Evolutionary conservation across 1,284 basidiomycete species (phyloP), one percentile per base, ranked within the genome.

Genomic region (Uromyces viciae-fabae): DNA sequence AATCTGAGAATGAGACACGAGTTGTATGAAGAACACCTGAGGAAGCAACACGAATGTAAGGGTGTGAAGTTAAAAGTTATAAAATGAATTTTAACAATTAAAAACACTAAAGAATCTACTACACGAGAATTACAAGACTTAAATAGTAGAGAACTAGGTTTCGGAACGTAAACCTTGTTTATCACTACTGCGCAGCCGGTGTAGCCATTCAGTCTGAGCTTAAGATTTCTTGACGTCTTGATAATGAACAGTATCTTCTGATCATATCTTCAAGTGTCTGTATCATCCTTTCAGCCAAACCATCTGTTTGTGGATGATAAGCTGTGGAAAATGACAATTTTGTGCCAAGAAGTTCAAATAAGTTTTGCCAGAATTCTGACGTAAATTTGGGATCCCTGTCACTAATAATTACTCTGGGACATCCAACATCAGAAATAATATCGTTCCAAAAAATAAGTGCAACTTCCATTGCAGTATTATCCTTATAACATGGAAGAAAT

Each of bases 231-330:
- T n/a, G n/a, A n/a, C n/a, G n/a, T n/a, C n/a, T n/a, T n/a, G n/a
- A n/a, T n/a, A 17, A 71, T 4, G 68, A 36, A 46, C 71, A 73
- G 36, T 22, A 73, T 8, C 14, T 52, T 8, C 19, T 49, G 11
- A 73, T 31, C n/a, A 73, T 49, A 28, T 54, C 42, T 54, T 73
- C 71, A 22, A 73, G n/a, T 9, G 71, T 73, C 33, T 73, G 42
- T 25, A 73, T 54, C 71, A 54, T 73, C n/a, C 71, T 40, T n/a
- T 71, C 36, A 14, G 68, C 68, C 43, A 71, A 9, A 8, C 68
- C 68, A 71, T 71, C 68, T 19, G 46, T 73, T 33, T 73, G 71
- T 14, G 46, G 46, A 52, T 73, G 71, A 33, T 73, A 73, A 4
- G 71, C 40, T 25, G 46, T 73, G 3, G 46, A 73, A 17, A 73